Percentiles rank a stretch among this genome's conserved stretches.
These are phyloP conservation scores for Exobasidium rhododendri DNA, from an alignment of 1,284 basidiomycete genomes.

Conservation along the genomic window DNA sequence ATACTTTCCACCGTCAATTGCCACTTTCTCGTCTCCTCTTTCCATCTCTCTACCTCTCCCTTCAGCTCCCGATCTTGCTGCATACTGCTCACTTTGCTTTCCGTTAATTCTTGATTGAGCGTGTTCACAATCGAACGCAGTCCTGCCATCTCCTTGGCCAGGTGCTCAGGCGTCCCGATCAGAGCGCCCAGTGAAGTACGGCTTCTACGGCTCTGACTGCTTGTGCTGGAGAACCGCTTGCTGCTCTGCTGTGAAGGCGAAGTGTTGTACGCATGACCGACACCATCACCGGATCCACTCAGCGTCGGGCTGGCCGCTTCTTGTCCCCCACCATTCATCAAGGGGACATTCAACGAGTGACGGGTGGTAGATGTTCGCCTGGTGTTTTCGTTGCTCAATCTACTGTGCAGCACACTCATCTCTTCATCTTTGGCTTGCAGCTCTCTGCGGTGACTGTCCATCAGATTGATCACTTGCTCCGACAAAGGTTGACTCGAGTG, in stretches of 20 bases:
- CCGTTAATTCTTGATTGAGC: slow-evolving; percentile 34
- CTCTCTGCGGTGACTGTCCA: slow-evolving; percentile 4
- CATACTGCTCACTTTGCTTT: slow-evolving; percentile 19
- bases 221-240: slow-evolving; percentile 3
- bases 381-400: background rate
- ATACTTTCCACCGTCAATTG: slow-evolving; percentile 25
- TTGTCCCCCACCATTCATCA: background rate
- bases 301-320: background rate
- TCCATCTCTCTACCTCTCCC: slow-evolving; percentile 11
- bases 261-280: background rate
- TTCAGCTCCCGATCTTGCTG: slow-evolving; percentile 13
- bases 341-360: background rate
- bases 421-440: slow-evolving; percentile 5
- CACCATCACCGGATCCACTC: background rate
- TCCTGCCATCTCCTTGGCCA: slow-evolving; percentile 18
- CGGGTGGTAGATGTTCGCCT: background rate
- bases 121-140: slow-evolving; percentile 14
- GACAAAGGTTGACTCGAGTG: slow-evolving; percentile 27
- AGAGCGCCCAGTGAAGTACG: background rate
- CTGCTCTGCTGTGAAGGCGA: background rate
- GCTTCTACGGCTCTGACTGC: background rate
- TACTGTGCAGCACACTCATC: background rate
- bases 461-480: slow-evolving; percentile 12
- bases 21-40: slow-evolving; percentile 19
- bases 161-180: slow-evolving; percentile 14